These are phyloP conservation scores for Pestalotiopsis sp. DNA, from an alignment of 2,329 filamentous ascomycete species.

Conservation along the genomic window DNA sequence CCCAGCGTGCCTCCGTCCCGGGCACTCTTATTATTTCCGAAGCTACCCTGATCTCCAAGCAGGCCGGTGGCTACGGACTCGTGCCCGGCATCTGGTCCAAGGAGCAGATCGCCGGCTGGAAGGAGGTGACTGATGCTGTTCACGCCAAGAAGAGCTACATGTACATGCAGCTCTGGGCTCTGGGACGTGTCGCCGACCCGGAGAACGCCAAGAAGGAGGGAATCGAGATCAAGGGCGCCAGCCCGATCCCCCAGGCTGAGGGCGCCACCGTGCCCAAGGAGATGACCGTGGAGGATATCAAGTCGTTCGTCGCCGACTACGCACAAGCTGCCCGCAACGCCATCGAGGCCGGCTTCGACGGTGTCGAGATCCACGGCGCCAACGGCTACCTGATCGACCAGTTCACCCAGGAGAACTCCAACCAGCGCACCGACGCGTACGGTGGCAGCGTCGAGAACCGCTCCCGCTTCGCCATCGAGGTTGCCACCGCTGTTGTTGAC, in stretches of 20 bases:
- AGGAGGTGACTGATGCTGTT: constrained; percentile 56
- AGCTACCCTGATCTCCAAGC: constrained; percentile 51
- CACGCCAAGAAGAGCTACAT: constrained; percentile 61
- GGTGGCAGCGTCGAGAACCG: constrained; percentile 59
- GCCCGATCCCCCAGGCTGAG: constrained; percentile 10
- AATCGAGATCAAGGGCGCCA: constrained; percentile 20
- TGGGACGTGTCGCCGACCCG: constrained; percentile 55
- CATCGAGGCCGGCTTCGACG: constrained; percentile 19
- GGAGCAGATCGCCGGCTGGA: constrained; percentile 57
- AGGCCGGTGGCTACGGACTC: constrained; percentile 46
- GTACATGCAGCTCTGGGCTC: constrained; percentile 63
- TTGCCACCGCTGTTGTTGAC: constrained; percentile 50
- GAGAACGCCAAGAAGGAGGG: constrained; percentile 29
- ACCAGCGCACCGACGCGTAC: constrained; percentile 56
- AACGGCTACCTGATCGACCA: constrained; percentile 57
- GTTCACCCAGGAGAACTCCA: constrained; percentile 56
- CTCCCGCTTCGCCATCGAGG: constrained; percentile 52
- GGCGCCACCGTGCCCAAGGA: constrained; percentile 12
- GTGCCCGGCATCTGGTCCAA: constrained; percentile 57
- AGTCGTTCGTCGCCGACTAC: constrained; percentile 16
- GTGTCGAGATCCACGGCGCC: constrained; percentile 26
- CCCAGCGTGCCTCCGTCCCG: constrained; percentile 41
- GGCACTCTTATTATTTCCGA: constrained; percentile 56
- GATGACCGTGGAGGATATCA: constrained; percentile 30
- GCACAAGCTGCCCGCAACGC: constrained; percentile 22